Percentiles rank a stretch among this genome's conserved stretches.
These are phyloP conservation scores for Neurospora sp. DNA, from an alignment of 2,329 filamentous ascomycete genomes.

Conservation along the genomic window DNA sequence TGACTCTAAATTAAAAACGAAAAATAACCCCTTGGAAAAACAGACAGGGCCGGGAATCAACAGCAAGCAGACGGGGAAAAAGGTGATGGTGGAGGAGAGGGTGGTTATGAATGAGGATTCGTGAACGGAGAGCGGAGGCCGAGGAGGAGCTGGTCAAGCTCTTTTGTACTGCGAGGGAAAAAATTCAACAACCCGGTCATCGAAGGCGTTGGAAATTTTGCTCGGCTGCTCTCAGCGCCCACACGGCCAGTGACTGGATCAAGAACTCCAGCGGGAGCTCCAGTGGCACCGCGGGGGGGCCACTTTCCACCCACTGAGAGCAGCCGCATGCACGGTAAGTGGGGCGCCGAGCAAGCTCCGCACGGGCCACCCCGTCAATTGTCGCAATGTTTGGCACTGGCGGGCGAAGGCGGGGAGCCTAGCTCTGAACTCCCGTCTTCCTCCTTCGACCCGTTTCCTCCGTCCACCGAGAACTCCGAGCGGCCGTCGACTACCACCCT, in stretches of 20 bases:
- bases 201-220: conserved; percentile 19
- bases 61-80: conserved; percentile 11
- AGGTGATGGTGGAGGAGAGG: conserved; percentile 8
- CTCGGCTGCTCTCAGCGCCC: conserved; percentile 1
- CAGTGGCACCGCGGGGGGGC: neutral
- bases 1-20: conserved; percentile 12
- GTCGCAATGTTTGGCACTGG: neutral
- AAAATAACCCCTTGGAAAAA: conserved; percentile 8
- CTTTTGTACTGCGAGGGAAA: conserved; percentile 17
- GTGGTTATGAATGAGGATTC: conserved; percentile 10
- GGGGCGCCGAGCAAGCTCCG: neutral
- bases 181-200: conserved; percentile 16
- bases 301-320: neutral
- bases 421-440: neutral
- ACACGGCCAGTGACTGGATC: neutral
- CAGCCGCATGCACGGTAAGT: neutral
- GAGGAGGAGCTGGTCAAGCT: conserved; percentile 7
- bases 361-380: neutral
- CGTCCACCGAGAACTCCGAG: neutral
- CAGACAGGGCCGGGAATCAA: conserved; percentile 7
- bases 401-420: neutral
- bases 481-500: neutral
- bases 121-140: conserved; percentile 5
- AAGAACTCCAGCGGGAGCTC: neutral
- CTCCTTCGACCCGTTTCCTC: neutral